Base-by-base conservation (phyloP, 108 stramenopile species). In the Cylindrotheca closterium region DNA sequence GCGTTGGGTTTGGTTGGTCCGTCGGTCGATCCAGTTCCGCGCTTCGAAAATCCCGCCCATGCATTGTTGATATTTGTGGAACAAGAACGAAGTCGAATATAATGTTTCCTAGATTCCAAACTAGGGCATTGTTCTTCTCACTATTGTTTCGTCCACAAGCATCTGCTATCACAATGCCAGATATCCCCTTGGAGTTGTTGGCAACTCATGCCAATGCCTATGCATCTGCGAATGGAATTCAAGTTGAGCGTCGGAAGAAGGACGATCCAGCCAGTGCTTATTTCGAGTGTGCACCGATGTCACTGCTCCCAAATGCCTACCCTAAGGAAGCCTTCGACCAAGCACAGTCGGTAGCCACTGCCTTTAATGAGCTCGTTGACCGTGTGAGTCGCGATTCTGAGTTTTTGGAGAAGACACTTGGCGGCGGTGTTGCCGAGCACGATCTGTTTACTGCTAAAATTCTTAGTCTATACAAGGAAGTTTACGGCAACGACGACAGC, bases 381-480 rank as follows among this genome's bases (percentile, higher is more conserved):
- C 66, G 78, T 12, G 84, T 96, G 48, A 76, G 82, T 47, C 80
- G 84, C 22, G 95, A 99, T 71, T 70, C 74, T n/a, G 79, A 59
- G 0, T 98, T 94, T 66, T 71, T 97, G 32, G 51, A 73, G 24
- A 24, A 67, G 7, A 85, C 91, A 0, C 58, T 88, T 27, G 68
- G 68, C 27, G 87, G 86, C 27, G 78, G 73, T 24, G 96, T 96
- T 3, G 34, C 76, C 17, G 60, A 74, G 22, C 78, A 73, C 62
- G 93, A 94, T 69, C 82, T 80, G 2, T 98, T 85, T 78, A 99
- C 97, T 18, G 90, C 82, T 0, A 79, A 84, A 56, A 55, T 99
- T 33, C 56, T 96, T 30, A 60, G 81, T 37, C 66, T 99, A 28
- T 91, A 89, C 68, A 63, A 87, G 15, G 59, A 80, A 55, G 79